Base-by-base conservation (phyloP, 1,284 basidiomycete genomes). In the Trichosporon sp. region DNA sequence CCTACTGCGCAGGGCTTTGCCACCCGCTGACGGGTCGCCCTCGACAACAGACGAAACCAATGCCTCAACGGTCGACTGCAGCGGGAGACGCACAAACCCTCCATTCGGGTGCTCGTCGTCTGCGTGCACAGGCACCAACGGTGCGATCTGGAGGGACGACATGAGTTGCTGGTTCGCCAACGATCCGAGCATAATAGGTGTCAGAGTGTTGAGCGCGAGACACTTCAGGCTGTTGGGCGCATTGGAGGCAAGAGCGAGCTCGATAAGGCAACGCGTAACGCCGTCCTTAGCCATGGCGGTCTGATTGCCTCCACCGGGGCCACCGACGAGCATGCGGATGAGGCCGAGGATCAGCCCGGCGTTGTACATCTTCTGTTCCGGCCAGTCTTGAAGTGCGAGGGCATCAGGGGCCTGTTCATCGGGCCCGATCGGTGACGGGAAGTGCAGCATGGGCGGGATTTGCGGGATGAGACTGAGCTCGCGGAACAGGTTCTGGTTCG, bases 401-500 rank as follows among this genome's bases (percentile, higher is more conserved):
- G 93, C 91, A 82, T 98, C 93, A 2, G 96, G 93, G 1, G 91
- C 89, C 6, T 87, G 83, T 56, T 89, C 88, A 68, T 91, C 88
- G 11, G 88, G 86, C 0, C 85, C 80, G 7, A 93, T 85, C 11
- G 88, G 88, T 1, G 91, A 87, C 0, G 96, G 95, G 81, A 94
- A 96, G 75, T 93, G 90, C 32, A 99, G 88, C 21, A 98, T 88
- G 1, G 93, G 89, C 12, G 91, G 92, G 8, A 98, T 86, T 11
- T 91, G 85, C 0, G 92, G 89, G 67, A 96, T 93, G 61, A 96
- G 88, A 7, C 91, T 87, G 1, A 94, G 93, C 85, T 97, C 96
- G 70, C 94, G 91, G 86, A 99, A 98, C 86, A 98, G 98, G 82
- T 95, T 98, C 93, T 97, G 95, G 84, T 98, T 99, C 2, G 95